Evolutionary conservation across 352 stramenopile genomes (phyloP).

Genomic region (Phytophthora crassamura): DNA sequence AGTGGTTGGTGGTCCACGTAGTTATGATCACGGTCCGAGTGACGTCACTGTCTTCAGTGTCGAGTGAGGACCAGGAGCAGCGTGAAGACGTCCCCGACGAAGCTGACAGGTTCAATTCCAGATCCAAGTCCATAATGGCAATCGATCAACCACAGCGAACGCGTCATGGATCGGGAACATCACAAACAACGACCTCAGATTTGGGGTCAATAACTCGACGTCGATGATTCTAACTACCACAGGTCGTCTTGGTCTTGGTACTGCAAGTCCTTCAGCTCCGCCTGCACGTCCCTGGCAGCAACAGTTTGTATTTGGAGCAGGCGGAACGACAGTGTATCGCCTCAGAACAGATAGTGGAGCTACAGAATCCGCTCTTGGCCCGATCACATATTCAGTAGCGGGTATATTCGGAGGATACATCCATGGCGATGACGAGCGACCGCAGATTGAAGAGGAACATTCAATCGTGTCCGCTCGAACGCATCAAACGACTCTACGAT

Average conservation of each 20-base stretch:
- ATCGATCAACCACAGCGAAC: too few relatives aligned
- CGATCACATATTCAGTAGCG: not conserved
- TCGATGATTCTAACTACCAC: not conserved
- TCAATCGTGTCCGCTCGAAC: not conserved
- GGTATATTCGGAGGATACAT: not conserved
- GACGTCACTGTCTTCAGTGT: too few relatives aligned
- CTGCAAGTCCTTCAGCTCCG: not conserved
- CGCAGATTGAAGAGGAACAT: constrained; percentile 14
- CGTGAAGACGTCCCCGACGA: too few relatives aligned
- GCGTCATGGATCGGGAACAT: too few relatives aligned
- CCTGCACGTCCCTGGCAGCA: not conserved
- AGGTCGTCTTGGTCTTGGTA: not conserved
- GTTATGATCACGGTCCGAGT: too few relatives aligned
- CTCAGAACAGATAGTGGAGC: too few relatives aligned
- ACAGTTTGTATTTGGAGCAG: not conserved
- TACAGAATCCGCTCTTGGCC: too few relatives aligned
- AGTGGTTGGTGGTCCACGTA: too few relatives aligned
- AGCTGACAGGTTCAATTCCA: too few relatives aligned
- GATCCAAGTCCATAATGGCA: too few relatives aligned
- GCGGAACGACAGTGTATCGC: too few relatives aligned
- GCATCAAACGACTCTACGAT: constrained; percentile 9
- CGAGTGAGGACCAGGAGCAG: too few relatives aligned
- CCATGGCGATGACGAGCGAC: constrained; percentile 8
- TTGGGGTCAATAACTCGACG: not conserved
- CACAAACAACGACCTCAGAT: constrained; percentile 8